phyloP scores from a whole-genome alignment of 306 rosid species.

The Gleditsia sinensis region DNA sequence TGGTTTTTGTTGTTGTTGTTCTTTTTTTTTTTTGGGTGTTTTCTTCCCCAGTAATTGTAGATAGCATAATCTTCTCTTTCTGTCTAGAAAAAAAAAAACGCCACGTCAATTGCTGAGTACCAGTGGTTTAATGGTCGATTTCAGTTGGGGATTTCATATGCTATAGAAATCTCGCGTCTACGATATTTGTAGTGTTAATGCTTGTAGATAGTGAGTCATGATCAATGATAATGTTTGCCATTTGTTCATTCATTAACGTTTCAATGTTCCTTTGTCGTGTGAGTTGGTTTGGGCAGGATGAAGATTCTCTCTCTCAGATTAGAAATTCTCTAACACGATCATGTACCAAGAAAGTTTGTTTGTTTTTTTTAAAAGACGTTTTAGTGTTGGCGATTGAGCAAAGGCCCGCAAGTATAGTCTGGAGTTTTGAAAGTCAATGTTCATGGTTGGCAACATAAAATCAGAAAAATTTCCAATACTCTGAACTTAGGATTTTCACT shows the following conservation, averaged over 20 bases:
- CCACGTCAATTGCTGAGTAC: conserved; percentile 37
- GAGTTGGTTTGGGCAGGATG: conserved; percentile 17
- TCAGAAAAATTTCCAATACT: background rate
- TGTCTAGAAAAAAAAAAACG: conserved; percentile 39
- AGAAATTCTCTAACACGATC: too few relatives aligned
- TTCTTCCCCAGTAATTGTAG: conserved; percentile 52
- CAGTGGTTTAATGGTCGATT: conserved; percentile 33
- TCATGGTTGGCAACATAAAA: background rate
- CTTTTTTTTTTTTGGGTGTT: background rate
- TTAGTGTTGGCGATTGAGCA: conserved; percentile 6
- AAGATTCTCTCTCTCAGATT: background rate
- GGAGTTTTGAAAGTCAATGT: background rate
- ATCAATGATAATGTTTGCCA: conserved; percentile 45
- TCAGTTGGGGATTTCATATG: conserved; percentile 49
- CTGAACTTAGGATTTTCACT: too few relatives aligned
- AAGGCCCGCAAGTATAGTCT: background rate
- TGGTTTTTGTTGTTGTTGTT: too few relatives aligned
- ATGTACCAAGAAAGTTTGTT: too few relatives aligned
- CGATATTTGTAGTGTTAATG: conserved; percentile 40
- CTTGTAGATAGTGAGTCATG: conserved; percentile 56
- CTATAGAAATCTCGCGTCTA: conserved; percentile 44
- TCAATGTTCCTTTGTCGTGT: conserved; percentile 16
- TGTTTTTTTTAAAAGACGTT: background rate
- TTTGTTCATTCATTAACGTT: conserved; percentile 41
- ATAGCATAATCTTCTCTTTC: conserved; percentile 46